A percentile compares a stretch with the other conserved stretches of the same genome.
Conservation (phyloP, 2,329 filamentous ascomycete genomes). For the Aspergillus proliferans region DNA sequence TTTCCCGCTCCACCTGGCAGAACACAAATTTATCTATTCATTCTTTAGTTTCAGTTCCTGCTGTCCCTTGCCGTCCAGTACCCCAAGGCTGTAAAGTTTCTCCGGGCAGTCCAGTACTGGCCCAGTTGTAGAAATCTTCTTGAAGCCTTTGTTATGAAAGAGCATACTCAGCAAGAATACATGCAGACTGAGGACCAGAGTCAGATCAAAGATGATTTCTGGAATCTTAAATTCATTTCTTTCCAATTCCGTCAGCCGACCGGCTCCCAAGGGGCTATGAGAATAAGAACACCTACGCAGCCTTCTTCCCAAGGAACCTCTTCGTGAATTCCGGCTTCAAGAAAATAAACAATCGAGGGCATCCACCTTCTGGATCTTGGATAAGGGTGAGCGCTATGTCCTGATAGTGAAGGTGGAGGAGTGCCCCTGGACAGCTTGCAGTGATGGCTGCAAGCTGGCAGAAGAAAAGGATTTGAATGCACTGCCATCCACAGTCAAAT, state of each 20-base stretch:
- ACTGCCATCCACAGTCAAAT: too few species aligned
- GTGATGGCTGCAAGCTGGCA: too few species aligned
- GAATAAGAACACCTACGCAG: too few species aligned
- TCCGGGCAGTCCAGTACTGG: constrained; percentile 20
- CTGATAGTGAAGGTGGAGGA: not conserved
- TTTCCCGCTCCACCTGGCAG: constrained; percentile 18
- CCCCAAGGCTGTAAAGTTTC: constrained; percentile 31
- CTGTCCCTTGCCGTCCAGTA: constrained; percentile 25
- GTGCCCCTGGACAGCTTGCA: too few species aligned
- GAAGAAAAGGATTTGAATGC: too few species aligned
- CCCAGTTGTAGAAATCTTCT: not conserved
- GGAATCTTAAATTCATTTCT: constrained; percentile 30
- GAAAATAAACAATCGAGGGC: not conserved
- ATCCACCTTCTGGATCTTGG: constrained; percentile 16
- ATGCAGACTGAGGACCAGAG: constrained; percentile 28
- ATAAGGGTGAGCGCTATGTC: constrained; percentile 22
- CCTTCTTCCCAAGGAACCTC: too few species aligned
- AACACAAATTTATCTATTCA: constrained; percentile 28
- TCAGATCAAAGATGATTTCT: constrained; percentile 32
- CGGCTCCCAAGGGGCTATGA: too few species aligned
- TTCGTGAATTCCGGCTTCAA: too few species aligned
- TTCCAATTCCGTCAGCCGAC: not conserved
- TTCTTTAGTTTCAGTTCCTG: constrained; percentile 27
- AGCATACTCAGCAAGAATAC: constrained; percentile 24
- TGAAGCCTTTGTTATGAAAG: not conserved